Conservation (phyloP, 129 eudicot genomes). For the Centrapalus pauciflorus region DNA sequence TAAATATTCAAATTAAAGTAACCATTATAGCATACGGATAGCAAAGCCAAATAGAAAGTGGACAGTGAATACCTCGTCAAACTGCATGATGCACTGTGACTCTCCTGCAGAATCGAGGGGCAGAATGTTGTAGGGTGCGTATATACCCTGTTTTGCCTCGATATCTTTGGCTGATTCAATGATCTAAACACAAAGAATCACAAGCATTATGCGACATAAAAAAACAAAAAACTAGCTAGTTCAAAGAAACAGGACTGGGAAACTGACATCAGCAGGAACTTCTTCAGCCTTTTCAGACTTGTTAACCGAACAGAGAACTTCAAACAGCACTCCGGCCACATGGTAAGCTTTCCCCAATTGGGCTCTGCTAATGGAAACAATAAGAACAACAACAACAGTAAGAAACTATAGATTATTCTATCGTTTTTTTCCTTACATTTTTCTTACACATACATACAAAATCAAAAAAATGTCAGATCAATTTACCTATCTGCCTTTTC, state of each 20-base stretch:
- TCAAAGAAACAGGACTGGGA: not conserved
- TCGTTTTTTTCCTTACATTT: not conserved
- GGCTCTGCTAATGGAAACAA: conserved; percentile 37
- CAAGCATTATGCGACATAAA: conserved; percentile 3
- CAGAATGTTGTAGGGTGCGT: conserved; percentile 46
- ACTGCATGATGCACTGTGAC: conserved; percentile 69
- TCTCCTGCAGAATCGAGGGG: conserved; percentile 66
- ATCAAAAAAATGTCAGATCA: not conserved
- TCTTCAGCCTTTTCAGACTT: conserved; percentile 79
- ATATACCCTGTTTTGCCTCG: conserved; percentile 48
- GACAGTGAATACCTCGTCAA: conserved; percentile 28
- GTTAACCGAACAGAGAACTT: conserved; percentile 79
- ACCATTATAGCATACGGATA: not conserved
- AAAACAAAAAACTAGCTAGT: not conserved
- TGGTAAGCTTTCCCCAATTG: conserved; percentile 81
- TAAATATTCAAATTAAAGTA: not conserved
- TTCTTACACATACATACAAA: not conserved
- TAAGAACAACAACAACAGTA: not conserved
- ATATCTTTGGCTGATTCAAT: conserved; percentile 55
- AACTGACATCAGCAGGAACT: conserved; percentile 72
- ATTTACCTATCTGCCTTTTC: conserved; percentile 65
- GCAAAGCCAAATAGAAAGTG: not conserved
- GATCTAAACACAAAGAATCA: not conserved
- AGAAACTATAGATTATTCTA: not conserved
- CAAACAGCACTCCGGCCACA: conserved; percentile 77